Evolutionary conservation across 805 yeast genomes (phyloP).

Genomic region (Yarrowia phangngaensis): DNA sequence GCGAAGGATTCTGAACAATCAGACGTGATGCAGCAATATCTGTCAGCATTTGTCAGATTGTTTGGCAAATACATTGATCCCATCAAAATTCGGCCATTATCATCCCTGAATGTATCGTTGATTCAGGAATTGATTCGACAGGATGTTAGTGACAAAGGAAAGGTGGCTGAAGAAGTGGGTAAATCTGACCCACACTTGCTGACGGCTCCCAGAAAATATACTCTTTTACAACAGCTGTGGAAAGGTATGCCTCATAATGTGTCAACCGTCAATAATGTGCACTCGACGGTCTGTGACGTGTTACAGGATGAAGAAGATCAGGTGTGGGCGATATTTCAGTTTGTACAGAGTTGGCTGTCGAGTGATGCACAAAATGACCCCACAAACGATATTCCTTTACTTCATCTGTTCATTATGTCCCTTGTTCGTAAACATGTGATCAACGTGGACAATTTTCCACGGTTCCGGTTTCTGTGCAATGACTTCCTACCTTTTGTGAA

Average conservation of each 20-base stretch:
- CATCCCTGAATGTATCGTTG: neutral
- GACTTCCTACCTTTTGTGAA: constrained; percentile 13
- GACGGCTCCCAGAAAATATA: constrained; percentile 8
- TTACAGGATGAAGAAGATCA: constrained; percentile 20
- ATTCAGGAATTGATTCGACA: constrained; percentile 1
- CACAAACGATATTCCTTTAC: constrained; percentile 1
- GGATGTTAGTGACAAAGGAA: constrained; percentile 10
- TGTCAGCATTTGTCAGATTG: constrained; percentile 8
- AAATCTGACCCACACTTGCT: no score
- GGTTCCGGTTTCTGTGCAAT: constrained; percentile 12
- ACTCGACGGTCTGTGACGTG: constrained; percentile 8
- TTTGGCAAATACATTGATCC: neutral
- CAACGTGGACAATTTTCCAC: neutral
- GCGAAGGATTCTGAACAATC: neutral
- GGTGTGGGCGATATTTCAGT: constrained; percentile 7
- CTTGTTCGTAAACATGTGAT: constrained; percentile 6
- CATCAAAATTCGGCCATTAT: neutral
- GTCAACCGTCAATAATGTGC: constrained; percentile 6
- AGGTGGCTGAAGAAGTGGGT: neutral
- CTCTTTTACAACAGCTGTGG: constrained; percentile 7
- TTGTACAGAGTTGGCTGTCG: constrained; percentile 5
- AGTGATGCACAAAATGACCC: neutral
- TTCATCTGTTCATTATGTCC: constrained; percentile 10
- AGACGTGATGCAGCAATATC: neutral
- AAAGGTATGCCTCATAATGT: neutral